These are phyloP conservation scores for Leptographium flavum DNA, from an alignment of 2,329 filamentous ascomycete genomes.

Conservation along the genomic window DNA sequence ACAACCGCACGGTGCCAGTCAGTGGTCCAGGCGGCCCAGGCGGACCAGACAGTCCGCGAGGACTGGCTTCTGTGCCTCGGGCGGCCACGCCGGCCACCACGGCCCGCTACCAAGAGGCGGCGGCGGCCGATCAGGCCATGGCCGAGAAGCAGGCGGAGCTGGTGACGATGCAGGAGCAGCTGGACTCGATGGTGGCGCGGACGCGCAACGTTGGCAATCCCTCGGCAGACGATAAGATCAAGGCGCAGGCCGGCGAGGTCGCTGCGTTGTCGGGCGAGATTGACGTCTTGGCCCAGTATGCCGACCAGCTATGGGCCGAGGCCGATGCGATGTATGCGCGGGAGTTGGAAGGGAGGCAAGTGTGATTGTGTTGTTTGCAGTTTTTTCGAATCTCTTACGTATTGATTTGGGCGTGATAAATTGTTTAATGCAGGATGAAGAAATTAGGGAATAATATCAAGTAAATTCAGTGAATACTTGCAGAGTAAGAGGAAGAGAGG, in stretches of 20 bases:
- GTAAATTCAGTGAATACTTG: too few species aligned
- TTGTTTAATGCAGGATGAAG: too few species aligned
- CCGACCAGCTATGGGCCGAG: conserved; percentile 26
- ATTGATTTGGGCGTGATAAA: too few species aligned
- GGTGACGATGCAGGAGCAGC: conserved; percentile 12
- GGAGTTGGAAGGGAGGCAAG: conserved; percentile 26
- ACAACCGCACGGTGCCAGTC: not conserved
- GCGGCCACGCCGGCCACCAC: conserved; percentile 10
- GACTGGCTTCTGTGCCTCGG: too few species aligned
- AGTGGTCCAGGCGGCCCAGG: not conserved
- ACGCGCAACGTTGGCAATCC: conserved; percentile 3
- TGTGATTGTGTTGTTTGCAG: too few species aligned
- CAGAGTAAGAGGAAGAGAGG: too few species aligned
- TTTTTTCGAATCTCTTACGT: too few species aligned
- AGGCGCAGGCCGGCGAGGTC: conserved; percentile 12
- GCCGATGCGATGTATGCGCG: conserved; percentile 33
- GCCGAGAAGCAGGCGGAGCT: conserved; percentile 17
- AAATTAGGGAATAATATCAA: too few species aligned
- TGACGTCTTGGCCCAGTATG: conserved; percentile 21
- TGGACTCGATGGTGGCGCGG: conserved; percentile 10
- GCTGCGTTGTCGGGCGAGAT: conserved; percentile 21
- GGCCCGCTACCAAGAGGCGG: conserved; percentile 22
- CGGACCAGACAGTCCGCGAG: too few species aligned
- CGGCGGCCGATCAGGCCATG: conserved; percentile 21
- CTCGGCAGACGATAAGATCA: conserved; percentile 7